Evolutionary conservation across 371 early-diverging fungal species (phyloP), one percentile per base, ranked within the genome.

Genomic region (Neoconidiobolus thromboides): DNA sequence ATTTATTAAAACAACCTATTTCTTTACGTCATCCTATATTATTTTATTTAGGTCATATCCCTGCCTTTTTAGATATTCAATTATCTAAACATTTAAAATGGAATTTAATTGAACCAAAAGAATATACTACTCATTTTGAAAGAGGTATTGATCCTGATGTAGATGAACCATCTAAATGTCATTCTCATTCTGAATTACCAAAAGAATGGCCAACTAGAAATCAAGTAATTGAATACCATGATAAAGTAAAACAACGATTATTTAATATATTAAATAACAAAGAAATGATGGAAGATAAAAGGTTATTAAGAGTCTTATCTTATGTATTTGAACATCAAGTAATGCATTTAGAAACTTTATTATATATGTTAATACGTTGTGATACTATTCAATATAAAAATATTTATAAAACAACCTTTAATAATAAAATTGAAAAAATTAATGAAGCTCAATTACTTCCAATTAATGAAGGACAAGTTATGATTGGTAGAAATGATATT

Each of bases 121-220:
- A 63, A 4, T 93, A 73, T 69, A 71, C 81, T 2, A 72, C 74
- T 38, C 86, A 89, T 60, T 93, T 91, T 75, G 90, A 90, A 68
- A 87, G 92, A 3, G 94, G 94, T 14, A 91, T 91, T 62, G 92
- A 93, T 60, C 91, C 94, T 2, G 85, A 88, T 62, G 73, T 91
- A 66, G 85, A 90, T 9, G 83, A 88, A 60, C 85, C 85, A 2
- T 70, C 78, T 0, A 68, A 74, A 37, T 85, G 87, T 69, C 81
- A 93, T 63, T 69, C 76, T 4, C 94, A 93, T 63, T 90, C 91
- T 0, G 70, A 70, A 37, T 82, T 89, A 0, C 94, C 92, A 0
- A 69, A 69, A 2, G 40, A 68, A 3, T 93, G 94, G 94, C 94
- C 94, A 0, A 58, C 58, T 0, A 36, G 81, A 1, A 72, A 76